Conservation (phyloP, 2,329 filamentous ascomycete genomes). For the Fusarium sacchari region DNA sequence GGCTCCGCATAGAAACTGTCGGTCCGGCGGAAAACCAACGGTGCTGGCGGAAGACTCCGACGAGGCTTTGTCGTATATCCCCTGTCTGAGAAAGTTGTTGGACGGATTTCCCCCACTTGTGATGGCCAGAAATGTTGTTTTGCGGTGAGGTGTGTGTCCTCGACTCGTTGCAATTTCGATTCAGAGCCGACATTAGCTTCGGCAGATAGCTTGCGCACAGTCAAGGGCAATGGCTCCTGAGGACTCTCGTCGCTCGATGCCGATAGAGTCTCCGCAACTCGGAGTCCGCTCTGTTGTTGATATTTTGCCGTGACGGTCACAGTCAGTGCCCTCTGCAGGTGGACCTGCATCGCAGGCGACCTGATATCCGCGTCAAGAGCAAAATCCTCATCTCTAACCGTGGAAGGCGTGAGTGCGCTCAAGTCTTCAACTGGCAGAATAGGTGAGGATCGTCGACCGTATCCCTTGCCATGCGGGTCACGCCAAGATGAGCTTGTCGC, state of each 20-base stretch:
- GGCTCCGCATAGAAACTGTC: slow-evolving; percentile 59
- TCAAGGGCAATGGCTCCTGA: slow-evolving; percentile 54
- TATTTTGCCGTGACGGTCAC: slow-evolving; percentile 44
- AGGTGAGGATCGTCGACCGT: slow-evolving; percentile 59
- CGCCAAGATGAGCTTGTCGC: slow-evolving; percentile 8
- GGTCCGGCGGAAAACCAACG: slow-evolving; percentile 60
- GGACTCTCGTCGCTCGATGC: slow-evolving; percentile 42
- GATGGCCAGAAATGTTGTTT: slow-evolving; percentile 58
- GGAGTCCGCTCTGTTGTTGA: slow-evolving; percentile 24
- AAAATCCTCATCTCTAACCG: slow-evolving; percentile 53
- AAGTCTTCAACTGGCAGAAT: slow-evolving; percentile 55
- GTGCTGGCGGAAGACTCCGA: slow-evolving; percentile 66
- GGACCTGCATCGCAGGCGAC: slow-evolving; percentile 58
- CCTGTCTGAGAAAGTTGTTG: slow-evolving; percentile 65
- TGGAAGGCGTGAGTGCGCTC: slow-evolving; percentile 47
- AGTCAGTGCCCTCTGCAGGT: slow-evolving; percentile 54
- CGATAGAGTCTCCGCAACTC: slow-evolving; percentile 25
- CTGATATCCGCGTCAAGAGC: slow-evolving; percentile 61
- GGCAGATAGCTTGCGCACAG: slow-evolving; percentile 55
- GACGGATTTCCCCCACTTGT: slow-evolving; percentile 67
- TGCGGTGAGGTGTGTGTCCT: slow-evolving; percentile 16
- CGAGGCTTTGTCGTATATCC: slow-evolving; percentile 56
- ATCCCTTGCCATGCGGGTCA: slow-evolving; percentile 7
- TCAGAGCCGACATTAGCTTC: slow-evolving; percentile 17
- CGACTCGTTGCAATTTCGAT: slow-evolving; percentile 16